phyloP scores from a whole-genome alignment of 306 rosid genomes.

The Gastrolobium bilobum region DNA sequence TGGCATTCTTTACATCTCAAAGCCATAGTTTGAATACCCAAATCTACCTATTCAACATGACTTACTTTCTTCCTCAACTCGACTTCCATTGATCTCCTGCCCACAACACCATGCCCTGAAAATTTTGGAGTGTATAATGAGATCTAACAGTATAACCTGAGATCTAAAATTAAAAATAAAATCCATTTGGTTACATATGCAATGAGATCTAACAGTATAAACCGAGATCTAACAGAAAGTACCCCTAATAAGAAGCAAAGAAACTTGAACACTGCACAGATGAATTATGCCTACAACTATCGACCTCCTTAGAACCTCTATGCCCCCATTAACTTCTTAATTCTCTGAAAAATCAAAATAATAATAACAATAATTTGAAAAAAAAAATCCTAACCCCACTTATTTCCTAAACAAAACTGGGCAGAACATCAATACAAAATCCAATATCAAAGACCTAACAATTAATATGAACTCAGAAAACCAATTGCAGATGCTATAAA shows the following conservation, averaged over 20 bases:
- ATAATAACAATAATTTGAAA: not conserved
- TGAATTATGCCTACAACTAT: conserved; percentile 56
- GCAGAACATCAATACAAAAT: conserved; percentile 46
- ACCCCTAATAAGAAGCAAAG: conserved; percentile 52
- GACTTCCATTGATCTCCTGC: too few species aligned
- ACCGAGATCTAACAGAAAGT: too few species aligned
- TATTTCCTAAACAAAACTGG: conserved; percentile 42
- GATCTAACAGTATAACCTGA: too few species aligned
- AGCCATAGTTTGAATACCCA: conserved; percentile 56
- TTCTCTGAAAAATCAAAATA: conserved; percentile 43
- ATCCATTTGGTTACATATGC: too few species aligned
- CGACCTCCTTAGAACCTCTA: conserved; percentile 68
- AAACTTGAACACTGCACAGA: conserved; percentile 55
- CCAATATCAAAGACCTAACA: conserved; percentile 28
- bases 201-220: too few species aligned
- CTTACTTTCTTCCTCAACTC: too few species aligned
- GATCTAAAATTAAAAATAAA: too few species aligned
- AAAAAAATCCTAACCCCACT: conserved; percentile 6
- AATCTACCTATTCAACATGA: conserved; percentile 46
- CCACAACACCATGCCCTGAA: too few species aligned
- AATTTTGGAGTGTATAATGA: too few species aligned
- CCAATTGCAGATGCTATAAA: conserved; percentile 42
- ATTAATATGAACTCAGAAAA: conserved; percentile 1
- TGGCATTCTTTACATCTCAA: conserved; percentile 39
- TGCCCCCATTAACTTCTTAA: conserved; percentile 85